A percentile compares a stretch with the other conserved stretches of the same genome.
Evolutionary conservation across 164 flowering plant species (phyloP).

Genomic region (Berberis vulgaris): DNA sequence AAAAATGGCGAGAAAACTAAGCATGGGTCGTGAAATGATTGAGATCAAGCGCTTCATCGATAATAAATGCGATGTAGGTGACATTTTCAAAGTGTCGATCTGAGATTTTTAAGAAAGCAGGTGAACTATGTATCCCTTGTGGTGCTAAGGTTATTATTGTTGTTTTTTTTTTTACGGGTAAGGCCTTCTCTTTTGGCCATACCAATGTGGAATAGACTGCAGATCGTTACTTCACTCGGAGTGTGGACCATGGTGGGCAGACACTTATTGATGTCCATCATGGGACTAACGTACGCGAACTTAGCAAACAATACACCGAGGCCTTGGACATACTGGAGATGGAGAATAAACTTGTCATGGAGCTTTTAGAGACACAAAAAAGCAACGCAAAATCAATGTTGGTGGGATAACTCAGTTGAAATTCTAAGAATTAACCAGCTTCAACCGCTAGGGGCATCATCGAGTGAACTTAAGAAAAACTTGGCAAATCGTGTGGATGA

Average conservation of each 20-base stretch:
- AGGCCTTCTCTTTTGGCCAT: constrained; percentile 62
- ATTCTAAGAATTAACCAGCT: constrained; percentile 30
- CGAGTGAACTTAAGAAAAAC: constrained; percentile 35
- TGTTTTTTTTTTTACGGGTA: constrained; percentile 57
- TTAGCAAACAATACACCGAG: constrained; percentile 34
- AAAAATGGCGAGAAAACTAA: constrained; percentile 35
- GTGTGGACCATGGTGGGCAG: constrained; percentile 5
- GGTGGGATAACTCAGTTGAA: constrained; percentile 54
- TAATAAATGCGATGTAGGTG: constrained; percentile 36
- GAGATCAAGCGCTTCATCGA: constrained; percentile 33
- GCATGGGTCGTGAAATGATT: constrained; percentile 55
- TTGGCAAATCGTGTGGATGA: constrained; percentile 14
- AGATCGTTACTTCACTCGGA: constrained; percentile 21
- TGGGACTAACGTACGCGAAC: constrained; percentile 25
- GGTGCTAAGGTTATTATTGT: constrained; percentile 44
- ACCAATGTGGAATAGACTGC: constrained; percentile 39
- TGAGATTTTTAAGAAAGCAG: constrained; percentile 68
- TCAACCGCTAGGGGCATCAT: constrained; percentile 23
- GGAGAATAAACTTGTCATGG: constrained; percentile 38
- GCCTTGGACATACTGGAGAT: constrained; percentile 31
- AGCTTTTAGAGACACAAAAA: constrained; percentile 15
- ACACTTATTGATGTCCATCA: constrained; percentile 19
- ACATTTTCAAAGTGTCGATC: constrained; percentile 64
- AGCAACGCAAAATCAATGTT: constrained; percentile 14
- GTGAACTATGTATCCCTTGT: constrained; percentile 67